Evolutionary conservation across 2,329 filamentous ascomycete genomes (phyloP), one percentile per base, ranked within the genome.

Genomic region (Cadophora luteo-olivacea): DNA sequence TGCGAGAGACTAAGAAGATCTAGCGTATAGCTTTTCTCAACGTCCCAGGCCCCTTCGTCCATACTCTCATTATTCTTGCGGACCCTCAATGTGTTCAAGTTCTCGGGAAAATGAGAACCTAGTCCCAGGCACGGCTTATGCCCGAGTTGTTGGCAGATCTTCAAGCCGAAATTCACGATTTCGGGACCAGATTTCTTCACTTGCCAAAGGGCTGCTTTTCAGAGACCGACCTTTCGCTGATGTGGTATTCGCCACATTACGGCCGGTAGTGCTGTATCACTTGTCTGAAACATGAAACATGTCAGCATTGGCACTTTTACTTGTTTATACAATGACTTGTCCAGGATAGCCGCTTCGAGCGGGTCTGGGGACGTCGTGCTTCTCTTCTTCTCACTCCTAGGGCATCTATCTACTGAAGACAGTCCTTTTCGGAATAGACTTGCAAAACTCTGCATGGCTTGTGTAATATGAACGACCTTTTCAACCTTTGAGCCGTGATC

Each of bases 231-330:
- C 11, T 60, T 0, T 38, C 22, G 22, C 32, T 60, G 55, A n/a
- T n/a, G 32, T 38, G 33, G n/a, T 24, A 60, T 60, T 60, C 36
- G 55, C 33, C n/a, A 60, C 55, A 60, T 22, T 25, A 60, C 1
- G 19, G 22, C 32, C 33, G 55, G 24, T 12, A 29, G 29, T 24
- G 38, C 16, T 38, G 55, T 60, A 22, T 41, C 6, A 60, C 55
- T 41, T 60, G 33, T 60, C 54, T 58, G 32, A 38, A 24, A 36
- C 54, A 38, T 60, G 55, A 60, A 41, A 24, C 55, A 24, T 6
- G 32, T 38, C 52, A 55, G 52, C 52, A 19, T 60, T 41, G 55
- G 55, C 55, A 60, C 22, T 5, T 12, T 7, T 3, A 41, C 22
- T 60, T 60, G 33, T 41, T 41, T 41, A 19, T 38, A 60, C 55